A percentile compares a stretch with the other conserved stretches of the same genome.
Conservation (phyloP, 495 filamentous ascomycete species). For the Jackrogersella multiformis region DNA sequence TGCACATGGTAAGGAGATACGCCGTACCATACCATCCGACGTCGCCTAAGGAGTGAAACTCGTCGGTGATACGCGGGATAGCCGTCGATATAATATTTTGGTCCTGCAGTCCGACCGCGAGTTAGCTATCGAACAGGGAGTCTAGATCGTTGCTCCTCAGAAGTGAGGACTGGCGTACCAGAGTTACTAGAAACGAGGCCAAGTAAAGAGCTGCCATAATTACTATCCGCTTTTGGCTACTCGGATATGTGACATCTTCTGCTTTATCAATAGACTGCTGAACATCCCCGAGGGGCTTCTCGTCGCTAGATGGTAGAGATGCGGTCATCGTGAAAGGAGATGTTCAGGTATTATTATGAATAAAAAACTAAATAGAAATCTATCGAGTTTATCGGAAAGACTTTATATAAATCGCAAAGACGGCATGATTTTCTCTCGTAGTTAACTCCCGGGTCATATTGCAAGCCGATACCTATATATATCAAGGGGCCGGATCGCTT, state of each 20-base stretch:
- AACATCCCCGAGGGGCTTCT: constrained; percentile 12
- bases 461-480: background rate
- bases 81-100: constrained; percentile 60
- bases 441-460: background rate
- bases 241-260: constrained; percentile 3
- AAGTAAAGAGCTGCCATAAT: constrained; percentile 25
- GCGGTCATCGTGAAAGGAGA: background rate
- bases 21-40: constrained; percentile 62
- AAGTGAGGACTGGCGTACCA: constrained; percentile 9
- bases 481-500: background rate
- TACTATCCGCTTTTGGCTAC: constrained; percentile 7
- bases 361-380: too few species aligned
- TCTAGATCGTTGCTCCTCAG: background rate
- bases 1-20: constrained; percentile 51
- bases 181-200: constrained; percentile 20
- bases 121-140: background rate
- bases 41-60: constrained; percentile 56
- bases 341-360: background rate
- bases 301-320: background rate
- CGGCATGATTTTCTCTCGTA: background rate
- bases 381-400: too few species aligned
- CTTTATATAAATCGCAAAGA: background rate
- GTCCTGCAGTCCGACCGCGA: constrained; percentile 11
- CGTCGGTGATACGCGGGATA: constrained; percentile 60
- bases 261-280: background rate